These are phyloP conservation scores for Pleodorina starrii DNA, from an alignment of 139 green algal species.

Conservation along the genomic window DNA sequence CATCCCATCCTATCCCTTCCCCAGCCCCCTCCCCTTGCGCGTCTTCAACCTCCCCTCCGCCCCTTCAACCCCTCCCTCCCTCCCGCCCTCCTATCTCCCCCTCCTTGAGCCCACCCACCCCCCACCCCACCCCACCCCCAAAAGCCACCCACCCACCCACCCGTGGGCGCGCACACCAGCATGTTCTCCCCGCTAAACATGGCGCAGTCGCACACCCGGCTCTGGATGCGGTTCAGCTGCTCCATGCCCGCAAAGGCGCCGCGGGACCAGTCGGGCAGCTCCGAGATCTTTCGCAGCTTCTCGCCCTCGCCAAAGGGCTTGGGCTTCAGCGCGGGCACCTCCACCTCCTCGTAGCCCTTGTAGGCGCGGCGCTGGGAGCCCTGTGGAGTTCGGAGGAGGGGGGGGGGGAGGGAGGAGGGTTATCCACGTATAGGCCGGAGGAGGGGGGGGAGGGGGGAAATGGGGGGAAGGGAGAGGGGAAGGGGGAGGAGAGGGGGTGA, in stretches of 20 bases:
- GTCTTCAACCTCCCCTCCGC: not conserved
- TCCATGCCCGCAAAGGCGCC: constrained; percentile 91
- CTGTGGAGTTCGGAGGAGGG: not conserved
- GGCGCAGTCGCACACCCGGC: constrained; percentile 86
- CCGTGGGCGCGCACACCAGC: constrained; percentile 81
- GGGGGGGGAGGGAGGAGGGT: not conserved
- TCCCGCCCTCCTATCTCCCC: not conserved
- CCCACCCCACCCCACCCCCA: not conserved
- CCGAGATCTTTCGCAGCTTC: constrained; percentile 79
- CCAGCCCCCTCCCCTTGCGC: not conserved
- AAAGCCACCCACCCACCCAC: constrained; percentile 21
- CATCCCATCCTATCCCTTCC: not conserved
- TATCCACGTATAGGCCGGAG: not conserved
- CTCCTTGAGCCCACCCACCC: not conserved
- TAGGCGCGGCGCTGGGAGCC: constrained; percentile 55
- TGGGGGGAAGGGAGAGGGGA: not conserved
- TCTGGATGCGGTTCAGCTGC: constrained; percentile 95
- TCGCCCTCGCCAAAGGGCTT: constrained; percentile 89
- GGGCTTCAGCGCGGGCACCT: constrained; percentile 95
- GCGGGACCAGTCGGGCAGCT: constrained; percentile 95
- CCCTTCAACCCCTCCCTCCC: too few species aligned
- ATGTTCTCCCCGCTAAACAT: constrained; percentile 96
- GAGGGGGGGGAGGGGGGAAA: not conserved
- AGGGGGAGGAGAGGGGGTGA: not conserved
- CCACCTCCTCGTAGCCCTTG: constrained; percentile 98